Evolutionary conservation across 768 basidiomycete genomes (phyloP).

Genomic region (Filobasidium floriforme): DNA sequence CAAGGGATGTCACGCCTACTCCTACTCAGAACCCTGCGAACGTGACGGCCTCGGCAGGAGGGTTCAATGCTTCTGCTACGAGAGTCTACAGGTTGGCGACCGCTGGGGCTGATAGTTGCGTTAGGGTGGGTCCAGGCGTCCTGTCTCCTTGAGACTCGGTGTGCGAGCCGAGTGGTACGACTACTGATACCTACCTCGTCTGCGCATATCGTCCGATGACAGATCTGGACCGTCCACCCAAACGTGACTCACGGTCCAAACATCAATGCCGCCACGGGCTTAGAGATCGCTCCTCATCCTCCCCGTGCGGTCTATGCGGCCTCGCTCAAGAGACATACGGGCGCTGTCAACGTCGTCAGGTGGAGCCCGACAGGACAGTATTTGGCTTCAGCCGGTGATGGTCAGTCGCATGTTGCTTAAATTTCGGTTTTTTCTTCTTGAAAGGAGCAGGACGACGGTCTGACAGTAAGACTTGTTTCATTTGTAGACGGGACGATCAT

Average conservation of each 20-base stretch:
- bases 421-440: background rate
- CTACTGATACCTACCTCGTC: too few relatives aligned
- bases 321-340: conserved; percentile 84
- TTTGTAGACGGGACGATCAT: conserved; percentile 87
- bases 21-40: conserved; percentile 6
- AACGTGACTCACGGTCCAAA: conserved; percentile 61
- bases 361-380: conserved; percentile 94
- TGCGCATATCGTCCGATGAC: too few relatives aligned
- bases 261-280: conserved; percentile 35
- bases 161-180: too few relatives aligned
- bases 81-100: conserved; percentile 86
- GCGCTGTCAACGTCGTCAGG: conserved; percentile 89
- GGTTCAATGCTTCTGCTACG: conserved; percentile 24
- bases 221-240: conserved; percentile 94
- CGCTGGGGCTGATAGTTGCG: conserved; percentile 92
- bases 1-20: background rate
- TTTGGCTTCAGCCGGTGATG: conserved; percentile 95
- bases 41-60: background rate
- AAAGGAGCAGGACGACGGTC: background rate
- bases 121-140: too few relatives aligned
- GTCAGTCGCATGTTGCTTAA: conserved; percentile 49
- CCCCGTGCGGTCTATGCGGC: conserved; percentile 96
- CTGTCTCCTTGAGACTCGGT: too few relatives aligned
- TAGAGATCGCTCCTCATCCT: conserved; percentile 49
- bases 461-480: background rate